Conservation (phyloP, 106 monocot genomes). For the Apostasia shenzhenica region DNA sequence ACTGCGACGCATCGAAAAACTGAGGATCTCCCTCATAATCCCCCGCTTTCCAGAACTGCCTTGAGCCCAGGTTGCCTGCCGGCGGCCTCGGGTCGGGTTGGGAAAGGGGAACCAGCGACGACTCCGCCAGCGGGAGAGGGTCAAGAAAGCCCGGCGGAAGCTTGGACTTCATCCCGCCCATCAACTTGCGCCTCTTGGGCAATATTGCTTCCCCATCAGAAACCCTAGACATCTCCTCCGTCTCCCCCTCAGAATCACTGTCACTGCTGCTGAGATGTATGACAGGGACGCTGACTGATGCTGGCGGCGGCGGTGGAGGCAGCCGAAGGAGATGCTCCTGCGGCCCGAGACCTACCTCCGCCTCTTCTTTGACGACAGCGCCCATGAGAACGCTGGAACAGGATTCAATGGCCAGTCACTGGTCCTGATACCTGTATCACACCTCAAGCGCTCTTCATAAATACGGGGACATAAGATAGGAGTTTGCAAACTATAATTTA, state of each 20-base stretch:
- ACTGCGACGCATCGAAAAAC: conserved; percentile 1
- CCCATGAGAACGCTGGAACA: too few species aligned
- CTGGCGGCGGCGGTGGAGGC: neutral
- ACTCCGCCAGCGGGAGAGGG: conserved; percentile 1
- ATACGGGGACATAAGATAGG: too few species aligned
- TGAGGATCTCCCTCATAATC: neutral
- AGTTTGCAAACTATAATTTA: too few species aligned
- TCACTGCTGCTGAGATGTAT: conserved; percentile 10
- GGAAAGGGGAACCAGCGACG: neutral
- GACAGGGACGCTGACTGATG: neutral
- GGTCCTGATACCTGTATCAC: too few species aligned
- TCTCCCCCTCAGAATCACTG: conserved; percentile 3
- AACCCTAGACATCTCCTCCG: neutral
- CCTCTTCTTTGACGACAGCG: too few species aligned
- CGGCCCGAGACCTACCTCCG: too few species aligned
- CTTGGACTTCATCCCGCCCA: neutral
- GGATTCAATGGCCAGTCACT: too few species aligned
- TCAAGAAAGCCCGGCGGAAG: conserved; percentile 9
- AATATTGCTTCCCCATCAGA: neutral
- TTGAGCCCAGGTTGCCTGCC: neutral
- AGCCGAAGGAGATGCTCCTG: too few species aligned
- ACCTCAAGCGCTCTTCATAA: too few species aligned
- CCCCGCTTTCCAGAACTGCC: conserved; percentile 6
- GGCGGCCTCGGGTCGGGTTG: neutral
- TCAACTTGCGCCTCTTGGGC: neutral